Evolutionary conservation across 257 asterid species (phyloP).

Genomic region (Handroanthus guayacan): DNA sequence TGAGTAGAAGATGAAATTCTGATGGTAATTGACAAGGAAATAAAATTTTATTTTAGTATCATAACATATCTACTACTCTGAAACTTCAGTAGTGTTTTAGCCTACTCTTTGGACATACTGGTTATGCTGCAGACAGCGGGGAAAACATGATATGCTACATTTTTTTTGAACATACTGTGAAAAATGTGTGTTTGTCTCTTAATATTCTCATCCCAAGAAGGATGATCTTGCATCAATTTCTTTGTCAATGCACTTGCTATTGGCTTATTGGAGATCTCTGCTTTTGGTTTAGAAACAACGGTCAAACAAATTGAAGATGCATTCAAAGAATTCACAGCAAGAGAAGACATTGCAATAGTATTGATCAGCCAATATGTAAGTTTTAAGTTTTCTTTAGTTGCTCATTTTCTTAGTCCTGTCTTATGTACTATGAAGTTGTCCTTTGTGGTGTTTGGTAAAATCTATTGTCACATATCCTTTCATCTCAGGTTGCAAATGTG

Average conservation of each 20-base stretch:
- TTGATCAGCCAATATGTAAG: conserved; percentile 94
- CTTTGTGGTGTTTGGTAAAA: background rate
- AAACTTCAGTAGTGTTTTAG: background rate
- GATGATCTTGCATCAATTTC: background rate
- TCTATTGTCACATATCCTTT: background rate
- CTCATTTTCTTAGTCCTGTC: conserved; percentile 10
- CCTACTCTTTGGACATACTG: background rate
- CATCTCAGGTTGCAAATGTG: conserved; percentile 84
- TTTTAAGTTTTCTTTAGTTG: conserved; percentile 21
- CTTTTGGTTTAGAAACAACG: conserved; percentile 63
- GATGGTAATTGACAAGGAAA: background rate
- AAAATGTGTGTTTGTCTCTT: background rate
- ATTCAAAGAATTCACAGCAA: conserved; percentile 84
- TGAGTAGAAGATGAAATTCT: background rate
- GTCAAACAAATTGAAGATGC: conserved; percentile 92
- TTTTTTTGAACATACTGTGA: background rate
- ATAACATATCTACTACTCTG: background rate
- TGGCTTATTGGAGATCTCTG: conserved; percentile 23
- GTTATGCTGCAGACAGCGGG: background rate
- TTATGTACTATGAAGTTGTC: background rate
- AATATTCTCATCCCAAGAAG: background rate
- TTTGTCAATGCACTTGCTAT: conserved; percentile 13
- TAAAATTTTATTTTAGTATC: background rate
- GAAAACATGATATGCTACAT: background rate
- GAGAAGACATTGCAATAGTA: conserved; percentile 89